phyloP scores from a whole-genome alignment of 2,329 filamentous ascomycete genomes.

The Orbilia ellipsospora region DNA sequence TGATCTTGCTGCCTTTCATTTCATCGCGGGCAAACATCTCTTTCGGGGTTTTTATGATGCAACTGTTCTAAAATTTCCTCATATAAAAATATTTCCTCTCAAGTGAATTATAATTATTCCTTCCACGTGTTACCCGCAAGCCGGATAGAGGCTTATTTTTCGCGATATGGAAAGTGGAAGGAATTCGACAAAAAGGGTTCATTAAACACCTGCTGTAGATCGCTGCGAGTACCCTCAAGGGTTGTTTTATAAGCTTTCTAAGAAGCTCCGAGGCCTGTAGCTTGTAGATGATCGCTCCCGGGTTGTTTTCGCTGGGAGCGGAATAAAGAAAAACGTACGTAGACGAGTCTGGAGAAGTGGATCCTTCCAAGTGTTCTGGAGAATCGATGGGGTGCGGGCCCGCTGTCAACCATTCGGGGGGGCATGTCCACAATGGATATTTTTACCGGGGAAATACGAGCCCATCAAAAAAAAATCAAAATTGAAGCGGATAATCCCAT shows the following conservation, averaged over 20 bases:
- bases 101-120: too few relatives aligned
- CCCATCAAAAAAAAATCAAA: too few relatives aligned
- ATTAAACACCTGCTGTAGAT: slow-evolving; percentile 10
- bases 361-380: slow-evolving; percentile 12
- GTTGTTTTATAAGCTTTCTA: slow-evolving; percentile 40
- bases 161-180: not conserved
- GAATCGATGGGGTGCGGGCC: slow-evolving; percentile 24
- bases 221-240: slow-evolving; percentile 26
- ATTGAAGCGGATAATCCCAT: too few relatives aligned
- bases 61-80: not conserved
- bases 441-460: slow-evolving; percentile 9
- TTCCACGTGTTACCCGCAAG: too few relatives aligned
- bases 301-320: slow-evolving; percentile 2
- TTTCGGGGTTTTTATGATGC: slow-evolving; percentile 8
- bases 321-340: not conserved
- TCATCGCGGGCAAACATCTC: slow-evolving; percentile 6
- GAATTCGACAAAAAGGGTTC: not conserved
- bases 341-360: slow-evolving; percentile 16
- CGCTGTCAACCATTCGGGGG: too few relatives aligned
- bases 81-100: too few relatives aligned
- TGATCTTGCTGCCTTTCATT: slow-evolving; percentile 22
- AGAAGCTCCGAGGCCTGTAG: slow-evolving; percentile 5
- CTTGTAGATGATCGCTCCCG: not conserved
- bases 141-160: not conserved
- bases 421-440: not conserved